Percentiles rank a stretch among this genome's conserved stretches.
These are phyloP conservation scores for Auricularia sp. DNA, from an alignment of 768 basidiomycete genomes.

Conservation along the genomic window DNA sequence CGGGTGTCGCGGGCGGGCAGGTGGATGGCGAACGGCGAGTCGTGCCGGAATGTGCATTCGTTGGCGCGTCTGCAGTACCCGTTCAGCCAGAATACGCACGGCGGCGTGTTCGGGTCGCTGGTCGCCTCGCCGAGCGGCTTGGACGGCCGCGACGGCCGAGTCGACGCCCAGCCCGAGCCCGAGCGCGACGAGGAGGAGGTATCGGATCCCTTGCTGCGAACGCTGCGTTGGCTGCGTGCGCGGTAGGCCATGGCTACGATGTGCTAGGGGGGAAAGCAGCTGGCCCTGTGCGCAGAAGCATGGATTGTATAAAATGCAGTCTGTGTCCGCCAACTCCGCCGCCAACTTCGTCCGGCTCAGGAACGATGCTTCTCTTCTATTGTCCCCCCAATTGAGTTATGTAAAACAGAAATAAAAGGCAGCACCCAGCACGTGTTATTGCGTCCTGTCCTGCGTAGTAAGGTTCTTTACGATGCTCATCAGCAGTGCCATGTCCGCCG, in stretches of 20 bases:
- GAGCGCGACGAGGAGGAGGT: neutral
- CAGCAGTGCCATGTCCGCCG: neutral
- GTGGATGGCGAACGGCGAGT: neutral
- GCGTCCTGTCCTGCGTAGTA: neutral
- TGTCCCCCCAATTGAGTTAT: no score
- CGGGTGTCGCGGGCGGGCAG: neutral
- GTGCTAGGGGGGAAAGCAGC: no score
- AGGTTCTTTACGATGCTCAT: neutral
- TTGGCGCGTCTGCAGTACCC: neutral
- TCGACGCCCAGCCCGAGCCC: neutral
- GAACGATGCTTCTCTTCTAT: no score
- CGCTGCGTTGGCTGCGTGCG: no score
- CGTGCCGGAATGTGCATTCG: neutral
- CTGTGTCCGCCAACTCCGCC: no score
- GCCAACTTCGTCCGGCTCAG: no score
- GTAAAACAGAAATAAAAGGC: neutral
- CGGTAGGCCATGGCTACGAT: no score
- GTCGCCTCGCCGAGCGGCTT: neutral
- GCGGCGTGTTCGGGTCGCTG: neutral
- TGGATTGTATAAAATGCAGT: no score
- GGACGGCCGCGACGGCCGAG: neutral
- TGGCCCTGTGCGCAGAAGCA: no score
- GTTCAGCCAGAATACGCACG: neutral
- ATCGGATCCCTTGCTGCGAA: no score
- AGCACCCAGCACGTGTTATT: neutral